Conservation (phyloP, 2,329 filamentous ascomycete species). For the Talaromyces piceae region DNA sequence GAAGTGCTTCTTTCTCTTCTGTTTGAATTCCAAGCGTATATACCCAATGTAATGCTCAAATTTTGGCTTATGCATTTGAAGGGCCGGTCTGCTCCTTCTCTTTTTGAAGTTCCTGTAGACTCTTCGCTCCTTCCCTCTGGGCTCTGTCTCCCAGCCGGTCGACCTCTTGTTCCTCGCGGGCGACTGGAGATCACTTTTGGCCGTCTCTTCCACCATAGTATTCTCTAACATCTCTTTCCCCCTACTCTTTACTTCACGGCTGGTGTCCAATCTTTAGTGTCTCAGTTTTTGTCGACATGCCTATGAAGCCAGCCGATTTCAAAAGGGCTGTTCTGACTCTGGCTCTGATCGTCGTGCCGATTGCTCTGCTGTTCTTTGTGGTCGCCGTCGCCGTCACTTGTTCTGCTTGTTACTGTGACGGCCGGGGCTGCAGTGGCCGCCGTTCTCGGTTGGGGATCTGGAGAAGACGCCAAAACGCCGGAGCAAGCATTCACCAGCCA, state of each 20-base stretch:
- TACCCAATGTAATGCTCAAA: not conserved
- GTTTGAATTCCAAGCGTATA: not conserved
- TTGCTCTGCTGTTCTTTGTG: conserved; percentile 35
- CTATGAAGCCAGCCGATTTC: conserved; percentile 22
- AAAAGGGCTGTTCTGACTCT: conserved; percentile 35
- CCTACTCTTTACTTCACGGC: too few species aligned
- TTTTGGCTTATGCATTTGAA: not conserved
- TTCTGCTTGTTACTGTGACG: conserved; percentile 26
- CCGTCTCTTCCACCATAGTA: too few species aligned
- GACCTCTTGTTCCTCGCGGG: not conserved
- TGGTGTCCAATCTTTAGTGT: not conserved
- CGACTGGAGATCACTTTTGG: not conserved
- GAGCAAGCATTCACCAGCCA: conserved; percentile 18
- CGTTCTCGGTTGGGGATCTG: conserved; percentile 2
- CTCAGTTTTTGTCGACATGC: conserved; percentile 20
- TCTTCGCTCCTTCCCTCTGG: not conserved
- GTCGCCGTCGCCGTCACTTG: conserved; percentile 33
- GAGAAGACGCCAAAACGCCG: not conserved
- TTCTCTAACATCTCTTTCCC: too few species aligned
- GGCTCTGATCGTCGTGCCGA: conserved; percentile 41
- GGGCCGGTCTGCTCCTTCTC: not conserved
- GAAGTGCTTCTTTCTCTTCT: too few species aligned
- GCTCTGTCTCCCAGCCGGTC: not conserved
- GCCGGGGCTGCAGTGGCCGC: not conserved
- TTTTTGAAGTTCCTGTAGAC: not conserved